Evolutionary conservation across 192 early-diverging fungal species (phyloP).

Genomic region (Phycomyces blakesleeanus): DNA sequence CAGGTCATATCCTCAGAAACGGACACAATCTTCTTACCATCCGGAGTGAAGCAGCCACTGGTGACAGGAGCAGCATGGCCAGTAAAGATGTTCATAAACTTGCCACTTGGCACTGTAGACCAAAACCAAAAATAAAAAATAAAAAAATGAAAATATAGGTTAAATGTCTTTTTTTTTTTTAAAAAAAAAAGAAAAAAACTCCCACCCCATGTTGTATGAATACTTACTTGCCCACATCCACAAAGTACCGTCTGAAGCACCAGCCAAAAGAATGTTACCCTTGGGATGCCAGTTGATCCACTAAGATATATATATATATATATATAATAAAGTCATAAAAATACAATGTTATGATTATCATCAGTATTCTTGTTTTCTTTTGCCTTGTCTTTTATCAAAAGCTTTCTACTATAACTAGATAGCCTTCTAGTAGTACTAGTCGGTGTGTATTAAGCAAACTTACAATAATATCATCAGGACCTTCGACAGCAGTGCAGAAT

Average conservation of each 20-base stretch:
- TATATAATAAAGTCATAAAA: background rate
- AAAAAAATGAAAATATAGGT: too few species aligned
- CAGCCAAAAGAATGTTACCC: slow-evolving; percentile 88
- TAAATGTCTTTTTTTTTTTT: too few species aligned
- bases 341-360: background rate
- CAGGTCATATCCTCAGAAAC: slow-evolving; percentile 80
- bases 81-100: slow-evolving; percentile 91
- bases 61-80: slow-evolving; percentile 84
- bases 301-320: slow-evolving; percentile 32
- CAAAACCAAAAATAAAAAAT: too few species aligned
- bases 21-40: slow-evolving; percentile 83
- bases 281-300: slow-evolving; percentile 97
- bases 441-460: slow-evolving; percentile 23
- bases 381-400: background rate
- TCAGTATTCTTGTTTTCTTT: too few species aligned
- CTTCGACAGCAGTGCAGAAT: slow-evolving; percentile 70
- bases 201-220: too few species aligned
- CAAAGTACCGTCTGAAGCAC: slow-evolving; percentile 79
- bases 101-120: slow-evolving; percentile 65
- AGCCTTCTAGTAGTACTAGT: too few species aligned
- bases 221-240: slow-evolving; percentile 90
- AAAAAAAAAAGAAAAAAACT: too few species aligned
- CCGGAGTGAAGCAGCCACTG: slow-evolving; percentile 85
- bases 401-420: too few species aligned
- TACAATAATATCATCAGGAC: slow-evolving; percentile 86